Percentiles rank a stretch among this genome's conserved stretches.
These are phyloP conservation scores for Aspergillus sp. DNA, from an alignment of 2,329 filamentous ascomycete species.

Conservation along the genomic window DNA sequence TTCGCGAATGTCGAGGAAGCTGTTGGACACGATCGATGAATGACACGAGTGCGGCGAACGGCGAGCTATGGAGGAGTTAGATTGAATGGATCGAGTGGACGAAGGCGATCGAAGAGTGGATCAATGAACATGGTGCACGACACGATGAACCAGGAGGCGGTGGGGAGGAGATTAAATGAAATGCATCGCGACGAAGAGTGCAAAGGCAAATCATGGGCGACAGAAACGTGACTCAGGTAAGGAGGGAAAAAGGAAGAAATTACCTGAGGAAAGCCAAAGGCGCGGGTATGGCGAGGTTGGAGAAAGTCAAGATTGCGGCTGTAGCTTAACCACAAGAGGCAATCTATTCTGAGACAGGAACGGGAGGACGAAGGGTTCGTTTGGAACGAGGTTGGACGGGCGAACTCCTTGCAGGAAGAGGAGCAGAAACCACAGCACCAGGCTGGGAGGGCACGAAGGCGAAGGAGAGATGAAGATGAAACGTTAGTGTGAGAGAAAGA, in stretches of 20 bases:
- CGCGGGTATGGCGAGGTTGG: slow-evolving; percentile 13
- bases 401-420: slow-evolving; percentile 16
- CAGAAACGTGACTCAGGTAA: neutral
- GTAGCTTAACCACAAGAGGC: neutral
- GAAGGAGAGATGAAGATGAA: slow-evolving; percentile 17
- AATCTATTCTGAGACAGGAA: slow-evolving; percentile 15
- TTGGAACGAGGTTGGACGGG: too few species aligned
- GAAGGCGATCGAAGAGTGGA: slow-evolving; percentile 1
- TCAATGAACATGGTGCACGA: slow-evolving; percentile 8
- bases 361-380: slow-evolving; percentile 11
- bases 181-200: neutral
- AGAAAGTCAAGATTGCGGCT: slow-evolving; percentile 4
- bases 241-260: slow-evolving; percentile 3
- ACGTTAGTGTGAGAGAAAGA: slow-evolving; percentile 18
- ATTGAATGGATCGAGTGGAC: neutral
- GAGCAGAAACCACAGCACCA: slow-evolving; percentile 25
- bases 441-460: slow-evolving; percentile 16
- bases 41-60: slow-evolving; percentile 9
- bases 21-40: neutral
- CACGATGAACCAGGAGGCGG: slow-evolving; percentile 4
- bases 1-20: neutral
- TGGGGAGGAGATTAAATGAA: neutral
- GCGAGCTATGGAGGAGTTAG: slow-evolving; percentile 1
- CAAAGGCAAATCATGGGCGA: neutral
- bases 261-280: slow-evolving; percentile 7